phyloP scores from a whole-genome alignment of 805 yeast genomes.

The Clavispora vitiphila region DNA sequence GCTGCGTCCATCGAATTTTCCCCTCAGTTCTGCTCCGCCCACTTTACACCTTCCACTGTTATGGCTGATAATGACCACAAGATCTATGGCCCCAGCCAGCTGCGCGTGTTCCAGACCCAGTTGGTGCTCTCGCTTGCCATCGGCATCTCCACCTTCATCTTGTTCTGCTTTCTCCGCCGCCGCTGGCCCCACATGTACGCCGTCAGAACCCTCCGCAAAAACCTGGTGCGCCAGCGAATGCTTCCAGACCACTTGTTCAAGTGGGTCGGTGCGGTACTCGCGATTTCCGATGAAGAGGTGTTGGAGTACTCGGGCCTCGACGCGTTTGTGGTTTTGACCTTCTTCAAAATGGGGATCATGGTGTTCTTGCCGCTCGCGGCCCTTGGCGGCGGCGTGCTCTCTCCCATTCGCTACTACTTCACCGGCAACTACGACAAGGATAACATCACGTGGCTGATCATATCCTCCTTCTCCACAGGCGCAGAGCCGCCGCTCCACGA shows the following conservation, averaged over 20 bases:
- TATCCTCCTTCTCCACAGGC: conserved; percentile 3
- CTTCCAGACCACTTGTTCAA: conserved; percentile 35
- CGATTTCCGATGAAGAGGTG: conserved; percentile 23
- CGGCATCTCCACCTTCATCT: conserved; percentile 42
- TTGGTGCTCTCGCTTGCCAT: conserved; percentile 42
- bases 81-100: conserved; percentile 44
- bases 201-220: conserved; percentile 46
- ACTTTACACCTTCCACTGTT: no score
- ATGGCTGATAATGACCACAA: conserved; percentile 11
- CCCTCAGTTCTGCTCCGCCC: no score
- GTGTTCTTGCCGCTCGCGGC: conserved; percentile 18
- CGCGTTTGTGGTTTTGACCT: conserved; percentile 33
- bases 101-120: conserved; percentile 56
- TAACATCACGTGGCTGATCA: conserved; percentile 17
- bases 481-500: conserved; percentile 24
- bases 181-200: conserved; percentile 57
- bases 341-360: conserved; percentile 30
- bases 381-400: conserved; percentile 25
- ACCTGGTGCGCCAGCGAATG: conserved; percentile 26
- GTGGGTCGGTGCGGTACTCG: conserved; percentile 22
- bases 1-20: neutral
- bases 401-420: conserved; percentile 35
- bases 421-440: conserved; percentile 43
- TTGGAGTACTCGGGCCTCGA: conserved; percentile 22
- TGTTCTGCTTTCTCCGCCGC: conserved; percentile 48